A percentile compares a stretch with the other conserved stretches of the same genome.
These are phyloP conservation scores for Penicillium riverlandense DNA, from an alignment of 495 filamentous ascomycete genomes.

Conservation along the genomic window DNA sequence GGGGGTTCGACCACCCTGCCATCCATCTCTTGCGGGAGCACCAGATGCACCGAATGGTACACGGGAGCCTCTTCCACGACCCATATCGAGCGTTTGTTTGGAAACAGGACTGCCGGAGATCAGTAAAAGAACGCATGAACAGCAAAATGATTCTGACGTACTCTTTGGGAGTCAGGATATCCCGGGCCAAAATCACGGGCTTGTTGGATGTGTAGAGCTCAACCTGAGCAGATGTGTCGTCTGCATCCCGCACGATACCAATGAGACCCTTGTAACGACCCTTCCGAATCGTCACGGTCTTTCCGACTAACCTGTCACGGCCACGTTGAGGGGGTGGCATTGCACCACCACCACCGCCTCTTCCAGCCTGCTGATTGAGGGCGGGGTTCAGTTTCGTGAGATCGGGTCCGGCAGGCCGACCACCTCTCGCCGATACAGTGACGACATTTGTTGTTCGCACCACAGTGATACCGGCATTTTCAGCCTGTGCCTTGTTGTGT, in stretches of 20 bases:
- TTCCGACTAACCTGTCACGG: slow-evolving; percentile 78
- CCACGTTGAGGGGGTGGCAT: slow-evolving; percentile 79
- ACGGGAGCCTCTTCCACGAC: slow-evolving; percentile 47
- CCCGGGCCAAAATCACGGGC: slow-evolving; percentile 72
- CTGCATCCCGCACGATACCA: slow-evolving; percentile 91
- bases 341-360: slow-evolving; percentile 27
- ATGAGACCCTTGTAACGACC: slow-evolving; percentile 88
- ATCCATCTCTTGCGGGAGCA: slow-evolving; percentile 27
- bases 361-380: slow-evolving; percentile 44
- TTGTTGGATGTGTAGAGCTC: slow-evolving; percentile 92
- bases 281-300: slow-evolving; percentile 78
- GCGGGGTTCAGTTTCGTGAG: slow-evolving; percentile 90
- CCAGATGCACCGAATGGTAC: slow-evolving; percentile 35
- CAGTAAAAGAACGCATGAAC: slow-evolving; percentile 12
- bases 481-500: slow-evolving; percentile 72
- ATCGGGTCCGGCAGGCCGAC: slow-evolving; percentile 65
- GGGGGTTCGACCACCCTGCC: slow-evolving; percentile 63
- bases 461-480: slow-evolving; percentile 88
- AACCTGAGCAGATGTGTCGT: slow-evolving; percentile 73
- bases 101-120: slow-evolving; percentile 46
- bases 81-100: slow-evolving; percentile 65
- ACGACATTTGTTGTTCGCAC: slow-evolving; percentile 77
- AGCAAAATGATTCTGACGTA: slow-evolving; percentile 27
- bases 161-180: slow-evolving; percentile 74
- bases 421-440: slow-evolving; percentile 87